These are phyloP conservation scores for Globisporangium heterothallicum DNA, from an alignment of 352 stramenopile species.

Conservation along the genomic window DNA sequence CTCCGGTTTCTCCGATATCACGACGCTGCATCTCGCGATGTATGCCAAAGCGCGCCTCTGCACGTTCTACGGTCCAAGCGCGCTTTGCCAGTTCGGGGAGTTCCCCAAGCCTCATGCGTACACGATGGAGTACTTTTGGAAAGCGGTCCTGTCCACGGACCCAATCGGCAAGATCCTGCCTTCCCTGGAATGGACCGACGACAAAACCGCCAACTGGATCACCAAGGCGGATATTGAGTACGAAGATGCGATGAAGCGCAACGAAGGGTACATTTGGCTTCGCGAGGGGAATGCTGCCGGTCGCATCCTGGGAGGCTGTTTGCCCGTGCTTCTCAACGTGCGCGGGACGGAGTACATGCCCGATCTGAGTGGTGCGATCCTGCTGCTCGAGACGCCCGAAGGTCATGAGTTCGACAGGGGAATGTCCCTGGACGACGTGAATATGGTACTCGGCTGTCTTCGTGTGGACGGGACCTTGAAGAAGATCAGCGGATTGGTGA, in stretches of 20 bases:
- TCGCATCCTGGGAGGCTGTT: conserved; percentile 42
- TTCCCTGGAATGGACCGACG: conserved; percentile 49
- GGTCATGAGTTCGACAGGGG: conserved; percentile 42
- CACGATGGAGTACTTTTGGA: conserved; percentile 38
- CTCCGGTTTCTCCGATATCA: conserved; percentile 56
- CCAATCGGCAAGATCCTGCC: conserved; percentile 27
- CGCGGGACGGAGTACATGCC: conserved; percentile 46
- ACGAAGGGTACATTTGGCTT: conserved; percentile 41
- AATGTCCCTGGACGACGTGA: conserved; percentile 42
- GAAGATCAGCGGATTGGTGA: conserved; percentile 41
- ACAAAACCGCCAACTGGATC: conserved; percentile 64
- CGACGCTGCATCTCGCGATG: conserved; percentile 53
- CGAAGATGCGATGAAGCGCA: conserved; percentile 32
- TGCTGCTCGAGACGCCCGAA: conserved; percentile 54
- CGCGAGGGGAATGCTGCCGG: conserved; percentile 25
- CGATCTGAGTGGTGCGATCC: conserved; percentile 27
- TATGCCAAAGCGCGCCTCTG: conserved; percentile 33
- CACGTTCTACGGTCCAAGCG: conserved; percentile 57
- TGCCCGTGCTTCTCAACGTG: conserved; percentile 52
- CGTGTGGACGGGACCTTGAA: conserved; percentile 41
- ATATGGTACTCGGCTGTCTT: conserved; percentile 39
- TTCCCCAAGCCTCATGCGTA: conserved; percentile 43
- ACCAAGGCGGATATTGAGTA: conserved; percentile 35
- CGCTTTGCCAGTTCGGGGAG: conserved; percentile 52
- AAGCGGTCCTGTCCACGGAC: conserved; percentile 14